Conservation (phyloP, 768 basidiomycete species). For the Phanerodontia chrysosporium region DNA sequence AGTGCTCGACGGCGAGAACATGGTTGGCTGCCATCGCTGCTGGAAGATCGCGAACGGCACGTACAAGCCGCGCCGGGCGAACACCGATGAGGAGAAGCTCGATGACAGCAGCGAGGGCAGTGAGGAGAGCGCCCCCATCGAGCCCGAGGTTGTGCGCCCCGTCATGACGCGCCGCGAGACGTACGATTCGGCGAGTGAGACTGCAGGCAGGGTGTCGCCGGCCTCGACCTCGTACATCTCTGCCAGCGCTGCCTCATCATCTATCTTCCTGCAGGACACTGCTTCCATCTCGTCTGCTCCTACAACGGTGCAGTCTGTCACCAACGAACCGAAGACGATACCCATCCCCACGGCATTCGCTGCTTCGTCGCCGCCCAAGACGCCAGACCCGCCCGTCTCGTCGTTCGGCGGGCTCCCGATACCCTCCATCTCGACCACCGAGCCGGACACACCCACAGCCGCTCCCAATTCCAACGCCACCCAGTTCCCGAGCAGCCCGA, state of each 20-base stretch:
- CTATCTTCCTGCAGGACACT: conserved; percentile 15
- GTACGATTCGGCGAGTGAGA: not conserved
- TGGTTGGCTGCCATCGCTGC: conserved; percentile 88
- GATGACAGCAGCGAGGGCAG: conserved; percentile 19
- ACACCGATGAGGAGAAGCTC: conserved; percentile 6
- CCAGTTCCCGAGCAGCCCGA: not conserved
- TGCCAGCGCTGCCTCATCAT: conserved; percentile 7
- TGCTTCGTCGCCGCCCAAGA: conserved; percentile 8
- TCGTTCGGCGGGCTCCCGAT: conserved; percentile 44
- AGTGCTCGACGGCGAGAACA: conserved; percentile 88
- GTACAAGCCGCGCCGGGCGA: conserved; percentile 31
- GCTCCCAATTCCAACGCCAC: not conserved
- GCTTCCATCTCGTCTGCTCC: conserved; percentile 21
- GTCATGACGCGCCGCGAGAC: not conserved
- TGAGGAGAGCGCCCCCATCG: not conserved
- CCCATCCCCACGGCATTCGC: not conserved
- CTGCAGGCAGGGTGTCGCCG: conserved; percentile 4
- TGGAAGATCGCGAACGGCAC: conserved; percentile 86
- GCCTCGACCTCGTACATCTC: conserved; percentile 8
- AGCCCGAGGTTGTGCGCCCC: not conserved
- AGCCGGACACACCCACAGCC: conserved; percentile 34
- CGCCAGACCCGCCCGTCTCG: conserved; percentile 8
- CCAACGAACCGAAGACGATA: not conserved
- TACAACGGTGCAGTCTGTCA: conserved; percentile 19
- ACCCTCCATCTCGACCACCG: conserved; percentile 51